A percentile compares a stretch with the other conserved stretches of the same genome.
phyloP scores from a whole-genome alignment of 768 basidiomycete genomes.

The Lactifluus hygrophoroides region DNA sequence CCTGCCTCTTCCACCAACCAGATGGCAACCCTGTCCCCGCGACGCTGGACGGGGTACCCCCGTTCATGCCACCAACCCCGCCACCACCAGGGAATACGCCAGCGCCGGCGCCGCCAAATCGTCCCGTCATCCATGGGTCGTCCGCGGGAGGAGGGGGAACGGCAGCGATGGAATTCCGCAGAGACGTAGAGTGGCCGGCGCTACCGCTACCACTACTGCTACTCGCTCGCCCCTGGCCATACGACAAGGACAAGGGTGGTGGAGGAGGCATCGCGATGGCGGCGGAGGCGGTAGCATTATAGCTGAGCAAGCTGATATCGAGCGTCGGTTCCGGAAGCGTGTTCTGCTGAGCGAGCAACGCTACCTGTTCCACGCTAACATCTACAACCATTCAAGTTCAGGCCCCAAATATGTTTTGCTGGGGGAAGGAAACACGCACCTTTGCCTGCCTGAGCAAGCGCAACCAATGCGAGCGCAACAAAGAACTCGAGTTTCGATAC shows the following conservation, averaged over 20 bases:
- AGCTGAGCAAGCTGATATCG: slow-evolving; percentile 45
- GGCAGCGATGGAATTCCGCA: neutral
- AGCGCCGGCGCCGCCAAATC: slow-evolving; percentile 10
- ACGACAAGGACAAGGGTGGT: slow-evolving; percentile 28
- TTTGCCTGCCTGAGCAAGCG: slow-evolving; percentile 75
- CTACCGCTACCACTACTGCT: neutral
- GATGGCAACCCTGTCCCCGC: slow-evolving; percentile 63
- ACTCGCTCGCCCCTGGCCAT: neutral
- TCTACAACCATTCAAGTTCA: too few relatives aligned
- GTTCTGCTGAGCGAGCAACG: slow-evolving; percentile 68
- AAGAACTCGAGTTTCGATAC: slow-evolving; percentile 90
- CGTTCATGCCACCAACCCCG: slow-evolving; percentile 1
- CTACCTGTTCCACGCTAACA: slow-evolving; percentile 74
- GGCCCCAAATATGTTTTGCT: too few relatives aligned
- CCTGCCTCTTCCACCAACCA: slow-evolving; percentile 85
- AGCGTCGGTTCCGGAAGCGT: slow-evolving; percentile 67
- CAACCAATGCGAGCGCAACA: slow-evolving; percentile 81
- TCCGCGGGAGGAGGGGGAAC: neutral
- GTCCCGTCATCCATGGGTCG: slow-evolving; percentile 13
- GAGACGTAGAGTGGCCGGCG: neutral
- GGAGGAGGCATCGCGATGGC: slow-evolving; percentile 26
- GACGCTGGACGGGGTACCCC: slow-evolving; percentile 46
- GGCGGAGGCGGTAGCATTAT: slow-evolving; percentile 22
- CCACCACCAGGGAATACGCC: slow-evolving; percentile 17
- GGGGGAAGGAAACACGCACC: too few relatives aligned